These are phyloP conservation scores for Parasarocladium wereldwijsianum DNA, from an alignment of 2,329 filamentous ascomycete species.

Conservation along the genomic window DNA sequence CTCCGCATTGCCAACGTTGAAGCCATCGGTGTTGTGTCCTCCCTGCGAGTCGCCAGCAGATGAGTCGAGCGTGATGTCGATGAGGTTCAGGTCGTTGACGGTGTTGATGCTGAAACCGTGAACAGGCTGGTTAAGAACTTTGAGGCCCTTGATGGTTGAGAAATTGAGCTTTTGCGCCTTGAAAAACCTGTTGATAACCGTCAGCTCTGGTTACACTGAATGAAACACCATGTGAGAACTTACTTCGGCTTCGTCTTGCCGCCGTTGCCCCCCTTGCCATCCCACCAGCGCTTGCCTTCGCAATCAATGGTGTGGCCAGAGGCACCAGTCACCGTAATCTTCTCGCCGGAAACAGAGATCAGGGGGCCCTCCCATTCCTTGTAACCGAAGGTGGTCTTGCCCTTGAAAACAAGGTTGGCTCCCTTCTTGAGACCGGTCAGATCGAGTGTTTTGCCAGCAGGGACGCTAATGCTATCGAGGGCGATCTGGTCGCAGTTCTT, in stretches of 20 bases:
- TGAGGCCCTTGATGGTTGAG: slow-evolving; percentile 20
- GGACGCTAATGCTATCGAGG: slow-evolving; percentile 37
- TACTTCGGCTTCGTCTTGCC: slow-evolving; percentile 43
- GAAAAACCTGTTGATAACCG: slow-evolving; percentile 1
- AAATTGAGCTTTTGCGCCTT: not conserved
- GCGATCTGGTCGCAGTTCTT: slow-evolving; percentile 36
- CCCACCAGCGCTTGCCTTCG: slow-evolving; percentile 41
- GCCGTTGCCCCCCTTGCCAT: slow-evolving; percentile 38
- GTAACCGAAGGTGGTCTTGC: slow-evolving; percentile 53
- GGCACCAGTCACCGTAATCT: slow-evolving; percentile 37
- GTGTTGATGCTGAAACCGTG: slow-evolving; percentile 24
- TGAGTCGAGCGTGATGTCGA: slow-evolving; percentile 23
- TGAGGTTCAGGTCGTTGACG: slow-evolving; percentile 19
- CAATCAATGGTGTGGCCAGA: slow-evolving; percentile 35
- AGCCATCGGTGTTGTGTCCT: slow-evolving; percentile 43
- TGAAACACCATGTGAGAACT: not conserved
- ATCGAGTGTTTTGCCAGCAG: slow-evolving; percentile 43
- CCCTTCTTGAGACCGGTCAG: slow-evolving; percentile 34
- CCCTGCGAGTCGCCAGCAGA: slow-evolving; percentile 18
- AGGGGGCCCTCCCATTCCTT: slow-evolving; percentile 51
- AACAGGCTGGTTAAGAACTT: slow-evolving; percentile 26
- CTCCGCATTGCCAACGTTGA: slow-evolving; percentile 36
- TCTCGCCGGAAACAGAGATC: slow-evolving; percentile 42
- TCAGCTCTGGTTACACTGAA: not conserved
- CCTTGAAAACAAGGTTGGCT: slow-evolving; percentile 45